A percentile compares a stretch with the other conserved stretches of the same genome.
These are phyloP conservation scores for Neofusicoccum umdonicola DNA, from an alignment of 2,329 filamentous ascomycete genomes.

Conservation along the genomic window DNA sequence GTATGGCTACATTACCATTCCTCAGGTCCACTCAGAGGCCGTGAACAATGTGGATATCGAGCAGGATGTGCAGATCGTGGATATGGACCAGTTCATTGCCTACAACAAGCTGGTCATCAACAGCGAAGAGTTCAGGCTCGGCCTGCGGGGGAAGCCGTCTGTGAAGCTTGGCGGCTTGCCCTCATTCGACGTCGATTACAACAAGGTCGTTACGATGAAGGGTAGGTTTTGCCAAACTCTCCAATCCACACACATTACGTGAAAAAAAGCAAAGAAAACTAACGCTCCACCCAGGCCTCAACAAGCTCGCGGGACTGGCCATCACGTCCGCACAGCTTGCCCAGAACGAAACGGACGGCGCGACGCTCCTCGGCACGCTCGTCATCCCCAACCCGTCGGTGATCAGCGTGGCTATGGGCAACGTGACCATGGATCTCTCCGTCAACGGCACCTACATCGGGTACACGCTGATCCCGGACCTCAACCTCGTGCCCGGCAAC, in stretches of 20 bases:
- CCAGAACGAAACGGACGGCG: slow-evolving; percentile 39
- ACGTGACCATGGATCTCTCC: slow-evolving; percentile 60
- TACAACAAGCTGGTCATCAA: slow-evolving; percentile 51
- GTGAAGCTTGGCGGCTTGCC: slow-evolving; percentile 53
- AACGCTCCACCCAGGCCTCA: slow-evolving; percentile 46
- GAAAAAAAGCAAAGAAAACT: not conserved
- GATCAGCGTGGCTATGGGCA: slow-evolving; percentile 66
- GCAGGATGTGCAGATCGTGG: slow-evolving; percentile 44
- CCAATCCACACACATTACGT: no score
- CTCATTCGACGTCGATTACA: slow-evolving; percentile 52
- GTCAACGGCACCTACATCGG: slow-evolving; percentile 55
- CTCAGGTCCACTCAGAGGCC: slow-evolving; percentile 37
- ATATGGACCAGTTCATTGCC: slow-evolving; percentile 46
- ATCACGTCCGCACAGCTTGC: slow-evolving; percentile 40
- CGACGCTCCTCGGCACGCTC: slow-evolving; percentile 62
- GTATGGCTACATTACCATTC: slow-evolving; percentile 49
- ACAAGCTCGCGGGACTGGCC: slow-evolving; percentile 54
- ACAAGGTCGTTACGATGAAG: slow-evolving; percentile 57
- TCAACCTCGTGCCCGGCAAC: slow-evolving; percentile 58
- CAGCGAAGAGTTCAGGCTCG: slow-evolving; percentile 50
- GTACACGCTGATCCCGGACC: slow-evolving; percentile 56
- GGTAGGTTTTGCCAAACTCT: slow-evolving; percentile 38
- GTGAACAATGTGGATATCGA: slow-evolving; percentile 43
- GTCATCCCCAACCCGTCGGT: slow-evolving; percentile 64
- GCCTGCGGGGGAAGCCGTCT: slow-evolving; percentile 51